Conservation (phyloP, 2,329 filamentous ascomycete species). For the Davidsoniella virescens region DNA sequence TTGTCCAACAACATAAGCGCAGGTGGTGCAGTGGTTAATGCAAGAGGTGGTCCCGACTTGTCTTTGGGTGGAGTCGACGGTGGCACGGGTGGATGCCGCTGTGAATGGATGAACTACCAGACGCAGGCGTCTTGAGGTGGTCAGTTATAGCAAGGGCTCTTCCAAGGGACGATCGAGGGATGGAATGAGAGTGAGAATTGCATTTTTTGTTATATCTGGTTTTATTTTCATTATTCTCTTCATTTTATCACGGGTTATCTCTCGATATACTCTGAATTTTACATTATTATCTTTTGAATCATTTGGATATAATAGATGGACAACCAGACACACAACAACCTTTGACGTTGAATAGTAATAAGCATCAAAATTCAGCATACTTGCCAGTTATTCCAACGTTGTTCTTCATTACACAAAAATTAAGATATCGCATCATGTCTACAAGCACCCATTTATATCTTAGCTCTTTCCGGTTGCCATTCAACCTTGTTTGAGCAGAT, state of each 20-base stretch:
- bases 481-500: slow-evolving; percentile 34
- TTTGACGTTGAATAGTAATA: neutral
- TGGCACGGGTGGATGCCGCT: slow-evolving; percentile 45
- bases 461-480: slow-evolving; percentile 18
- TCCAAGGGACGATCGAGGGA: neutral
- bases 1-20: slow-evolving; percentile 33
- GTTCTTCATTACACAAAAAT: neutral
- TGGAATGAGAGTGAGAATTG: neutral
- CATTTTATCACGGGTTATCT: neutral
- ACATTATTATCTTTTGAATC: neutral
- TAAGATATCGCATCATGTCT: neutral
- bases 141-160: neutral
- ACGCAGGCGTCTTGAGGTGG: neutral
- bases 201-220: too few relatives aligned
- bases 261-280: neutral
- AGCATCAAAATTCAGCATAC: neutral
- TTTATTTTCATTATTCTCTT: too few relatives aligned
- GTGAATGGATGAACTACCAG: slow-evolving; percentile 37
- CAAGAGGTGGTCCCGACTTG: slow-evolving; percentile 25
- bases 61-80: slow-evolving; percentile 45
- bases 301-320: neutral
- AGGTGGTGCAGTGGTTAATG: slow-evolving; percentile 38
- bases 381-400: neutral
- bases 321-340: neutral
- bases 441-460: slow-evolving; percentile 10